Evolutionary conservation across 2,329 filamentous ascomycete species (phyloP), one percentile per base, ranked within the genome.

Genomic region (Tetracladium maxilliforme): DNA sequence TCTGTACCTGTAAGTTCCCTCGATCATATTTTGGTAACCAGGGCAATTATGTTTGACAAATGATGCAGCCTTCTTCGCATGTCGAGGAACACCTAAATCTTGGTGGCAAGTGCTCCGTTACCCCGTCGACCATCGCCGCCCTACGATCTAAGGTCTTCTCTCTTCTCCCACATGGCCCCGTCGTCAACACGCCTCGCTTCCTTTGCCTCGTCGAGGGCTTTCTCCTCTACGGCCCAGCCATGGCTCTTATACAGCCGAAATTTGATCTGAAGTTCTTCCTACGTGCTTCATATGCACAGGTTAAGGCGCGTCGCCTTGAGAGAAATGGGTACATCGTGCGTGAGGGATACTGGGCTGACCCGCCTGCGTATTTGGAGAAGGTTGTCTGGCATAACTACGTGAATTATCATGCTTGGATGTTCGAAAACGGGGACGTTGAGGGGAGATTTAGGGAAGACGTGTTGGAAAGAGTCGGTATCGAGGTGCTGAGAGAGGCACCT

Each of bases 361-460:
- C 90, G 0, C 83, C 83, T 0, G 86, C 82, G 0, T 98, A 95
- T 47, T 84, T 95, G 19, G 86, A 95, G 46, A 69, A 79, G 45
- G 67, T 98, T 27, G 90, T 98, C 5, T 98, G 90, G 90, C 87
- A 87, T 4, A 87, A 92, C 40, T 95, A 94, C 49, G 80, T 79
- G 4, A 60, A 66, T 26, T 70, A 83, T 40, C 86, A 95, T 52
- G 57, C 58, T 13, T 92, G 81, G 62, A 56, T 98, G 47, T 90
- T 94, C 43, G 51, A 73, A 34, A 52, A 56, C 6, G 75, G 69
- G 0, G 56, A 86, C 42, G 78, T 82, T 1, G 66, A 47, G 37
- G 66, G 66, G 0, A 41, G 50, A 23, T 43, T 73, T 7, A 56
- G 65, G 21, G 44, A 51, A 11, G 49, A 54, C 1, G 54, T 61